phyloP scores from a whole-genome alignment of 23 red algal genomes.

The Gracilaria gracilis region DNA sequence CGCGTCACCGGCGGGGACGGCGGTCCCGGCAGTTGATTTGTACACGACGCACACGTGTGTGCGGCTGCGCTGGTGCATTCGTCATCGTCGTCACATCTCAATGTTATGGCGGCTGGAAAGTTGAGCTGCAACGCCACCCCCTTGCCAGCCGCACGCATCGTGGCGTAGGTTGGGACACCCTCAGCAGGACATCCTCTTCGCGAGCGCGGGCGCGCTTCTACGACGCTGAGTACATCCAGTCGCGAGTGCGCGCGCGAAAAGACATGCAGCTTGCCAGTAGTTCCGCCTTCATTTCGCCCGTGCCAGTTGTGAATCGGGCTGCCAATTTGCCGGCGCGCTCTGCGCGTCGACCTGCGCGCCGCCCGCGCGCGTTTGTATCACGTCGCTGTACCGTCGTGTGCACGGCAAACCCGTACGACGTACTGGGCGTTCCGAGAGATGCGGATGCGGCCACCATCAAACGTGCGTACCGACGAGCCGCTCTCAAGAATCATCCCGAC shows the following conservation, averaged over 20 bases:
- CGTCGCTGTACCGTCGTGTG: neutral
- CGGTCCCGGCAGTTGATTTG: neutral
- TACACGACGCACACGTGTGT: neutral
- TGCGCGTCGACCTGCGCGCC: neutral
- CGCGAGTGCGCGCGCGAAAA: neutral
- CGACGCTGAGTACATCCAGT: neutral
- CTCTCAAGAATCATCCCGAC: slow-evolving; percentile 94
- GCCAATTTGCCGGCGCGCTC: too few species aligned
- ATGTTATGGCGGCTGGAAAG: too few species aligned
- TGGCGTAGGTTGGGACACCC: too few species aligned
- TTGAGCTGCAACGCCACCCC: too few species aligned
- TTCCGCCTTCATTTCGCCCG: neutral
- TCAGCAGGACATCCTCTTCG: neutral
- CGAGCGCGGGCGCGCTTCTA: neutral
- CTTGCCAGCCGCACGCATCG: too few species aligned
- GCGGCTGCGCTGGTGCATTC: neutral
- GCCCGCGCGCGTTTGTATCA: neutral
- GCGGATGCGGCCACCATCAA: slow-evolving; percentile 85
- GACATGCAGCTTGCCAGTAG: neutral
- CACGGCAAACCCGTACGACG: slow-evolving; percentile 74
- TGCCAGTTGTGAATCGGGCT: neutral
- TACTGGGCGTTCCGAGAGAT: slow-evolving; percentile 62
- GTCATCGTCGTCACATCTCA: neutral
- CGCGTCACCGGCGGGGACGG: neutral
- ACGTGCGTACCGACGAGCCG: slow-evolving; percentile 85